A percentile compares a stretch with the other conserved stretches of the same genome.
phyloP scores from a whole-genome alignment of 2,329 filamentous ascomycete genomes.

The Colletotrichum liaoningense region DNA sequence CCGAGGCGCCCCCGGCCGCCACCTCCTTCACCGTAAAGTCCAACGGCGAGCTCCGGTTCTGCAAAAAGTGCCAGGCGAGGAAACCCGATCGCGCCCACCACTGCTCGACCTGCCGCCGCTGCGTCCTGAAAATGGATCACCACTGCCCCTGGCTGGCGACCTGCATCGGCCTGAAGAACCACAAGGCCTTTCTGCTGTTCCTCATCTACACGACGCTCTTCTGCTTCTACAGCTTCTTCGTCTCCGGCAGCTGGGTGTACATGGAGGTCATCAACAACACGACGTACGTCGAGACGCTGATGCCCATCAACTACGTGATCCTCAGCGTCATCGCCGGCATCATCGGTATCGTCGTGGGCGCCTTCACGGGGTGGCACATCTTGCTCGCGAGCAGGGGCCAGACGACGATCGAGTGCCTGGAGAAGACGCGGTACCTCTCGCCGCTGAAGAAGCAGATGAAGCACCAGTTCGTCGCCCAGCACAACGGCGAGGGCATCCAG shows the following conservation, averaged over 20 bases:
- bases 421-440: conserved; percentile 94
- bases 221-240: conserved; percentile 83
- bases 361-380: conserved; percentile 94
- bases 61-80: conserved; percentile 95
- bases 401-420: conserved; percentile 95
- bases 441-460: conserved; percentile 80
- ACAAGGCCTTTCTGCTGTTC: conserved; percentile 95
- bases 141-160: conserved; percentile 98
- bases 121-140: conserved; percentile 99
- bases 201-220: conserved; percentile 90
- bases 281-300: conserved; percentile 78
- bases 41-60: conserved; percentile 87
- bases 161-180: conserved; percentile 93
- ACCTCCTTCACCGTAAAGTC: conserved; percentile 93
- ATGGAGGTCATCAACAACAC: conserved; percentile 79
- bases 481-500: conserved; percentile 60
- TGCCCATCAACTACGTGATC: conserved; percentile 92
- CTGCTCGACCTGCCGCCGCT: conserved; percentile 93
- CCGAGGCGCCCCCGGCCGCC: conserved; percentile 69
- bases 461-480: conserved; percentile 67
- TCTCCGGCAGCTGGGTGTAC: conserved; percentile 86
- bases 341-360: conserved; percentile 87
- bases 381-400: conserved; percentile 81
- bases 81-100: conserved; percentile 98
- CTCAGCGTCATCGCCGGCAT: conserved; percentile 89